These are phyloP conservation scores for Pythium monospermum DNA, from an alignment of 352 stramenopile genomes.

Conservation along the genomic window DNA sequence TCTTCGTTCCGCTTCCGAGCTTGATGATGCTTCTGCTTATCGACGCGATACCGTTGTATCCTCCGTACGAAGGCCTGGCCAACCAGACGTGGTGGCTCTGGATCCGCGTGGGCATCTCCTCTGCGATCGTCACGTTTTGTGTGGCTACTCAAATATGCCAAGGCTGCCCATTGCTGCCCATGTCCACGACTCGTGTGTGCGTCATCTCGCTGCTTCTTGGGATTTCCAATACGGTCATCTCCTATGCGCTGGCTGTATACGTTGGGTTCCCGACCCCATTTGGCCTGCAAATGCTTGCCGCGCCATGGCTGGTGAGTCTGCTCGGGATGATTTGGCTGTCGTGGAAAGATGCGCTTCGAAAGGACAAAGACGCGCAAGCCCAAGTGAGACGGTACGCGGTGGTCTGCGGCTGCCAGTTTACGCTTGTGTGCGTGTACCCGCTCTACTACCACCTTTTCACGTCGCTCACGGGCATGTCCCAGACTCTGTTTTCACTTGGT, in stretches of 20 bases:
- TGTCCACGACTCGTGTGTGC: not conserved
- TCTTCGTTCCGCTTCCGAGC: constrained; percentile 4
- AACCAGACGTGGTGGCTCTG: constrained; percentile 1
- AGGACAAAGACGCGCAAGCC: not conserved
- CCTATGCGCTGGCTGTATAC: not conserved
- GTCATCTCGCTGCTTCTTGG: not conserved
- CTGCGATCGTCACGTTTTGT: not conserved
- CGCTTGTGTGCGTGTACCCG: constrained; percentile 5
- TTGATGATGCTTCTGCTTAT: not conserved
- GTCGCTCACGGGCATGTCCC: not conserved
- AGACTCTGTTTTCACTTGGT: not conserved
- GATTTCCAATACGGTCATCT: not conserved
- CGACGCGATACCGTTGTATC: constrained; percentile 3
- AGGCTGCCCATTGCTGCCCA: not conserved
- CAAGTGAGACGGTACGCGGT: not conserved
- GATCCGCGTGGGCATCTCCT: not conserved
- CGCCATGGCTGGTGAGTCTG: not conserved
- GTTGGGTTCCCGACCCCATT: constrained; percentile 12
- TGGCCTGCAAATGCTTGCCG: not conserved
- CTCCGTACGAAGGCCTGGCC: not conserved
- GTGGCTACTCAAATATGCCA: constrained; percentile 4
- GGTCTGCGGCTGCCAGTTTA: not conserved
- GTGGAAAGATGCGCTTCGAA: not conserved
- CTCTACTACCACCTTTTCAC: constrained; percentile 4
- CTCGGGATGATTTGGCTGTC: not conserved